Evolutionary conservation across 129 eudicot genomes (phyloP), one percentile per base, ranked within the genome.

Genomic region (Dittrichia graveolens): DNA sequence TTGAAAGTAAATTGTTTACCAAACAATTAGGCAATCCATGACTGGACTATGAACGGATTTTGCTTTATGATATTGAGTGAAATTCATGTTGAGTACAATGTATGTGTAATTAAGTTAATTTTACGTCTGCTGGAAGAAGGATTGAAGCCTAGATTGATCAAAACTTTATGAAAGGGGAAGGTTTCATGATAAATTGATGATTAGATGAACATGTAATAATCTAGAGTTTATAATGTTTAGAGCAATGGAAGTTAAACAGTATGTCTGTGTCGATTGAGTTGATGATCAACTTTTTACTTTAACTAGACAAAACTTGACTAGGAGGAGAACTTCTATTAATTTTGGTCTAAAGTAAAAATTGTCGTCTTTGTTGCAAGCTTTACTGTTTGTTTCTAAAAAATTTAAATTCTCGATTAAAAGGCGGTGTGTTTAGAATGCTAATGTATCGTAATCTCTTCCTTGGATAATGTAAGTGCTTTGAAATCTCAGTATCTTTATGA

Each of bases 101-200:
- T 60, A 12, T 73, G 59, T 15, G 39, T 61, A 60, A 59, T 59
- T 0, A 38, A 44, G 16, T 57, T 58, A 34, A 48, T 2, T 13
- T 24, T 24, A 24, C 31, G 31, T 24, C 31, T 24, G 31, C 31
- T 2, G 31, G 31, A 24, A 38, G 39, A 67, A 48, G 41, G 3
- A 37, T 72, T 10, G 69, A 72, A 52, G 34, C n/a, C 31, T 72
- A 46, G 38, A 53, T 69, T 56, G 65, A 55, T 57, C 56, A 43
- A 7, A 31, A 43, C 42, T 71, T 42, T 42, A 65, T 49, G 73
- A 34, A 5, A 67, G n/a, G 2, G 54, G 61, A 48, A 67, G 61
- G 73, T 47, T 61, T 61, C 4, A 37, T 60, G 70, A 61, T 16
- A 16, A 31, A 72, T 43, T 55, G 56, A 24, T 57, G 66, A 71